phyloP scores from a whole-genome alignment of 495 filamentous ascomycete species.

The Evernia prunastri region DNA sequence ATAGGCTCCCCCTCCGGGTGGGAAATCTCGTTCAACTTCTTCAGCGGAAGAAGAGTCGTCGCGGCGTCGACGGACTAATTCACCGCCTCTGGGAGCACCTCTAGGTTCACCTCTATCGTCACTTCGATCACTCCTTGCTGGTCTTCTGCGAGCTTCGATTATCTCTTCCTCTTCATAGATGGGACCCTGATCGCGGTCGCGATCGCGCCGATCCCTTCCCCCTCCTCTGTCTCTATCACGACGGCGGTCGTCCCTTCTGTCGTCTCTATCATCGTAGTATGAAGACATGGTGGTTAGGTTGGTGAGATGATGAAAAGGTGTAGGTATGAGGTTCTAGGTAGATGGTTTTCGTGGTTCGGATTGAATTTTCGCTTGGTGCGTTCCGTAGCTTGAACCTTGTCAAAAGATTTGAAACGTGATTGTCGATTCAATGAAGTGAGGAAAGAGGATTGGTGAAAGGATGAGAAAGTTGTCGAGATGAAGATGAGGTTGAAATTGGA shows the following conservation, averaged over 20 bases:
- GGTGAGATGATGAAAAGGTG: neutral
- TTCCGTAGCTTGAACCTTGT: neutral
- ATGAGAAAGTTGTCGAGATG: neutral
- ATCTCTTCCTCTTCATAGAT: conserved; percentile 25
- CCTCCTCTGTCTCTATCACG: conserved; percentile 17
- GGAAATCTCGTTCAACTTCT: conserved; percentile 62
- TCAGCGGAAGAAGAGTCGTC: conserved; percentile 57
- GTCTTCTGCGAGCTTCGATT: conserved; percentile 22
- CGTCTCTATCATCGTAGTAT: conserved; percentile 21
- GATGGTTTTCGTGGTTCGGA: neutral
- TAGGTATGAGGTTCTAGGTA: neutral
- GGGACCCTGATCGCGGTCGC: conserved; percentile 11
- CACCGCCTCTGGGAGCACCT: conserved; percentile 21
- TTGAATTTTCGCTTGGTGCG: neutral
- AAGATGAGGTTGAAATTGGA: neutral
- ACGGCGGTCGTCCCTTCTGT: conserved; percentile 19
- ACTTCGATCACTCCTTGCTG: conserved; percentile 12
- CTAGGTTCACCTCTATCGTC: neutral
- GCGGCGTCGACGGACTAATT: conserved; percentile 46
- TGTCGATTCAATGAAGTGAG: neutral
- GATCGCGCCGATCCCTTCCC: conserved; percentile 12
- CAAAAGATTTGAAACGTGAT: neutral
- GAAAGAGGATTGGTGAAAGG: neutral
- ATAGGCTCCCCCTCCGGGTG: conserved; percentile 44
- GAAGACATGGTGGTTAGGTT: conserved; percentile 12